Evolutionary conservation across 768 basidiomycete genomes (phyloP).

Genomic region (Fistulinella prunicolor): DNA sequence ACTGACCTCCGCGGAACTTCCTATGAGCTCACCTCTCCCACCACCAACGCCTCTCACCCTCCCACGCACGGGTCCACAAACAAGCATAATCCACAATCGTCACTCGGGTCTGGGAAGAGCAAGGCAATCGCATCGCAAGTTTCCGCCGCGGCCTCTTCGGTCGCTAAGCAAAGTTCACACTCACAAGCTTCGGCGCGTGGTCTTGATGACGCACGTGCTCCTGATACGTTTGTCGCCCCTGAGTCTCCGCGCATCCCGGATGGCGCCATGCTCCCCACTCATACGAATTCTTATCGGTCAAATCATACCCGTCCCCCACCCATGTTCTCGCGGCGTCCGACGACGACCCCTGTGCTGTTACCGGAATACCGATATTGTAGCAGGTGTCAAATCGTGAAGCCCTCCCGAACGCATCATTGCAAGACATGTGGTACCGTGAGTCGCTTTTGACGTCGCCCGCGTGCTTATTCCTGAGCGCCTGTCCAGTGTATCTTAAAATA

Average conservation of each 20-base stretch:
- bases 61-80: slow-evolving; percentile 14
- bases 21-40: slow-evolving; percentile 27
- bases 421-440: slow-evolving; percentile 77
- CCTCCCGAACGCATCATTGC: slow-evolving; percentile 77
- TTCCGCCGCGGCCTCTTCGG: slow-evolving; percentile 10
- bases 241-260: slow-evolving; percentile 10
- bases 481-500: slow-evolving; percentile 74
- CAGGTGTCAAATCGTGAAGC: slow-evolving; percentile 65
- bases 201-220: slow-evolving; percentile 20
- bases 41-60: slow-evolving; percentile 2
- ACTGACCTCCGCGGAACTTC: slow-evolving; percentile 28
- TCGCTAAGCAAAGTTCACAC: slow-evolving; percentile 13
- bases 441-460: slow-evolving; percentile 6
- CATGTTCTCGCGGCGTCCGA: slow-evolving; percentile 31
- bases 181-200: slow-evolving; percentile 18
- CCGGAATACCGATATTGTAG: slow-evolving; percentile 69
- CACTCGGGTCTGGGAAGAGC: slow-evolving; percentile 22
- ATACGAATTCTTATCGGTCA: slow-evolving; percentile 8
- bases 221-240: slow-evolving; percentile 3
- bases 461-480: neutral
- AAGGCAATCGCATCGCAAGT: slow-evolving; percentile 8
- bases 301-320: slow-evolving; percentile 11
- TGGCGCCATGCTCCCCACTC: slow-evolving; percentile 5
- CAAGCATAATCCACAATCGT: slow-evolving; percentile 18
- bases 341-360: slow-evolving; percentile 46